A percentile compares a stretch with the other conserved stretches of the same genome.
Conservation (phyloP, 306 rosid species). For the Vachellia collinsii region DNA sequence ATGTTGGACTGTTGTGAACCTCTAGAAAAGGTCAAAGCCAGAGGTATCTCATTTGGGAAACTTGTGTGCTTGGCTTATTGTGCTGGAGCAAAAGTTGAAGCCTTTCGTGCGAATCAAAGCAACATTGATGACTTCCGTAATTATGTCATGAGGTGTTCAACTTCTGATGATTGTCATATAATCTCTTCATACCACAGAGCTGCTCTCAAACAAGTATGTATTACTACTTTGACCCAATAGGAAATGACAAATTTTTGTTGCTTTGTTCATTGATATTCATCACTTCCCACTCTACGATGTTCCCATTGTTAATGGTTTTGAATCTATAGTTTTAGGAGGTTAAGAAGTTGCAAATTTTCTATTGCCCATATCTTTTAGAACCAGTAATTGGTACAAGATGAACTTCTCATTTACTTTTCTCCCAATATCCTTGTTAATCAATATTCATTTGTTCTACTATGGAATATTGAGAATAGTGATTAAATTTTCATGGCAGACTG, state of each 20-base stretch:
- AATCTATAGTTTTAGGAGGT: conserved; percentile 4
- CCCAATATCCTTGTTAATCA: background rate
- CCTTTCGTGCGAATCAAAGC: conserved; percentile 70
- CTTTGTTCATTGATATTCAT: conserved; percentile 13
- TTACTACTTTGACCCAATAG: conserved; percentile 5
- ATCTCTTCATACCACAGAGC: conserved; percentile 84
- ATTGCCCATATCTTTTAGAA: background rate
- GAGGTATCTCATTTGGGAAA: conserved; percentile 91
- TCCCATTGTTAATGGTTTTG: background rate
- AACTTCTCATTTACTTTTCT: background rate
- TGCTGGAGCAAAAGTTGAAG: conserved; percentile 96
- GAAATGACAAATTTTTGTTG: background rate
- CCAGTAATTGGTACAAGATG: background rate
- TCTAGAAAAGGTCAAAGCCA: conserved; percentile 73
- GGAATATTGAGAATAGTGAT: conserved; percentile 19
- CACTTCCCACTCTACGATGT: background rate
- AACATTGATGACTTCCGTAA: conserved; percentile 69
- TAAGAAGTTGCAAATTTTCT: background rate
- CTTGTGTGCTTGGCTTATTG: conserved; percentile 90
- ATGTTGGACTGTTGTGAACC: conserved; percentile 98
- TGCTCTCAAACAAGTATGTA: conserved; percentile 74
- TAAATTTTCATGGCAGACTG: conserved; percentile 60
- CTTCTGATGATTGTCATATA: conserved; percentile 76
- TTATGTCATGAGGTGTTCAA: conserved; percentile 63
- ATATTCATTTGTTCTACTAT: conserved; percentile 1